Evolutionary conservation across 139 green algal species (phyloP).

Genomic region (Dunaliella primolecta): DNA sequence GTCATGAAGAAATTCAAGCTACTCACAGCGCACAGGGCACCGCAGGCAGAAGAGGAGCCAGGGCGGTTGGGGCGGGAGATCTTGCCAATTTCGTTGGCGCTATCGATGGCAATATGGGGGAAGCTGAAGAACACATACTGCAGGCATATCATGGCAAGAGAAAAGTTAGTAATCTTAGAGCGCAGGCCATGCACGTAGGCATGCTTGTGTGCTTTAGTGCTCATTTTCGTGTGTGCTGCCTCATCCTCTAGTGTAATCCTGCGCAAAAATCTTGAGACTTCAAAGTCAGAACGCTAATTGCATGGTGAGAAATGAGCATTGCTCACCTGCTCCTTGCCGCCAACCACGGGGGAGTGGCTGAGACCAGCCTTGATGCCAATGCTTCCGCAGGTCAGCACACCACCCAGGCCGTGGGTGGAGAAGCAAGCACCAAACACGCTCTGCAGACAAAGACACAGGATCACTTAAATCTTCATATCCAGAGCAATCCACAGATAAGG

Average conservation of each 20-base stretch:
- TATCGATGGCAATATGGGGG: no score
- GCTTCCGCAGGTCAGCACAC: slow-evolving; percentile 78
- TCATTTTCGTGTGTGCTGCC: no score
- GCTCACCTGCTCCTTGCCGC: not conserved
- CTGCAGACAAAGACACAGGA: not conserved
- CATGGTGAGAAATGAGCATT: not conserved
- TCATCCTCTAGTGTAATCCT: no score
- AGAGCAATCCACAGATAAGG: no score
- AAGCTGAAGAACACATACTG: no score
- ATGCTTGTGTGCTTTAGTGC: no score
- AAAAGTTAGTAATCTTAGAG: no score
- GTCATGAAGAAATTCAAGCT: no score
- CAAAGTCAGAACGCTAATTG: no score
- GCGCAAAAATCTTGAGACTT: no score
- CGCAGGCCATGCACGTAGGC: no score
- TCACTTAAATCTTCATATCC: no score
- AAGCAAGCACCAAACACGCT: slow-evolving; percentile 70
- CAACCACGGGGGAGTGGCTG: slow-evolving; percentile 41
- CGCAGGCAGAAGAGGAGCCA: slow-evolving; percentile 27
- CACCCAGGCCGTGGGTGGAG: slow-evolving; percentile 81
- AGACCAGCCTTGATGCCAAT: slow-evolving; percentile 67
- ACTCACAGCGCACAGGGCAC: slow-evolving; percentile 30
- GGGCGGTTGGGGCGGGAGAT: slow-evolving; percentile 52
- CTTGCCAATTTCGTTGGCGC: slow-evolving; percentile 59
- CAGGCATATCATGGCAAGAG: not conserved